Evolutionary conservation across 805 yeast species (phyloP).

Genomic region (Saccharomycopsis sp.): DNA sequence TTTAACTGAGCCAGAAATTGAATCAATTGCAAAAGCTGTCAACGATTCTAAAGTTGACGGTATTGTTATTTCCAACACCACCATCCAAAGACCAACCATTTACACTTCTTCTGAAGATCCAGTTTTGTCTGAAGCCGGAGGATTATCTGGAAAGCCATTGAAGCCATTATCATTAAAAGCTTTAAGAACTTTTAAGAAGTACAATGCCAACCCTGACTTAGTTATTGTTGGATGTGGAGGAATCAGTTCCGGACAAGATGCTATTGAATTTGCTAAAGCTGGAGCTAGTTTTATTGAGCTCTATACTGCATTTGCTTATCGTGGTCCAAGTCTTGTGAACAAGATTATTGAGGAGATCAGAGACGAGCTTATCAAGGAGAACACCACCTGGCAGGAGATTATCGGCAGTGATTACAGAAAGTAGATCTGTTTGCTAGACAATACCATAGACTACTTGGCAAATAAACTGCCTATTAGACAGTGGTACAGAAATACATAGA

Average conservation of each 20-base stretch:
- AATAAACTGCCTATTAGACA: no score
- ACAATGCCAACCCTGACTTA: constrained; percentile 59
- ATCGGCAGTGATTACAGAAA: constrained; percentile 53
- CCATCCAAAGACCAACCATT: constrained; percentile 69
- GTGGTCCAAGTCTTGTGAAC: constrained; percentile 80
- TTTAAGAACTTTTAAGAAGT: constrained; percentile 60
- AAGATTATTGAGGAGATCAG: constrained; percentile 54
- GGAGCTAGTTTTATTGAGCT: constrained; percentile 89
- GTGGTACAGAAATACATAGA: no score
- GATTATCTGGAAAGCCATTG: constrained; percentile 87
- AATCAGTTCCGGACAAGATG: constrained; percentile 80
- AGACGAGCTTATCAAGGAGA: constrained; percentile 58
- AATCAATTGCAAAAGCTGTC: constrained; percentile 76
- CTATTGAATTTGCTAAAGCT: constrained; percentile 83
- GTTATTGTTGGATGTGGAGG: constrained; percentile 95
- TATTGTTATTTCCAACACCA: constrained; percentile 86
- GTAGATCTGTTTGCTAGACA: no score
- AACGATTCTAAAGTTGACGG: constrained; percentile 79
- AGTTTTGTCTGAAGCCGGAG: constrained; percentile 63
- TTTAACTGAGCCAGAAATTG: constrained; percentile 70
- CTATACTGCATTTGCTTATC: constrained; percentile 86
- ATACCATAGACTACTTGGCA: no score
- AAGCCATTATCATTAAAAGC: constrained; percentile 75
- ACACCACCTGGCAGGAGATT: constrained; percentile 78
- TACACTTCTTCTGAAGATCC: constrained; percentile 43